A percentile compares a stretch with the other conserved stretches of the same genome.
phyloP scores from a whole-genome alignment of 441 rosid species.

The Adansonia rubrostipa region DNA sequence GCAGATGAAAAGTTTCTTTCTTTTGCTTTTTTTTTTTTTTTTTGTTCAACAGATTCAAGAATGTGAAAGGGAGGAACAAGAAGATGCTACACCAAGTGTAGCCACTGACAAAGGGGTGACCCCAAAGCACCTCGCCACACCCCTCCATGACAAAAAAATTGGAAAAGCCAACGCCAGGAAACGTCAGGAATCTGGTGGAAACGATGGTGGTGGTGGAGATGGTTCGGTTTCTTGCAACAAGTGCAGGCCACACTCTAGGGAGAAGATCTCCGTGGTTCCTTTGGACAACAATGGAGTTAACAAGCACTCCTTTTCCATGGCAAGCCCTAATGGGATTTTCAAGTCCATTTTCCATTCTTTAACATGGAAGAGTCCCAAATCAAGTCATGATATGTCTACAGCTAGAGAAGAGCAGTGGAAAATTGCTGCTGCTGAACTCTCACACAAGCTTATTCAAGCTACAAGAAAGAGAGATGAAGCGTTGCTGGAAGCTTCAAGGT shows the following conservation, averaged over 20 bases:
- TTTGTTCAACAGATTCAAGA: constrained; percentile 70
- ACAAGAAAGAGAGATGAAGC: constrained; percentile 92
- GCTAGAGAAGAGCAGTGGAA: constrained; percentile 83
- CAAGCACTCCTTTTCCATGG: constrained; percentile 49
- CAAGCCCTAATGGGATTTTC: constrained; percentile 81
- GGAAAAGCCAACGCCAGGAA: constrained; percentile 47
- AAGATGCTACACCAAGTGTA: constrained; percentile 50
- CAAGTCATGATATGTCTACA: constrained; percentile 31
- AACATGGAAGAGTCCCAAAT: constrained; percentile 67
- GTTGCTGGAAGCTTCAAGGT: constrained; percentile 70
- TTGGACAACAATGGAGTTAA: constrained; percentile 51
- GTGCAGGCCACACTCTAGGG: constrained; percentile 82
- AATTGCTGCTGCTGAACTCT: constrained; percentile 75
- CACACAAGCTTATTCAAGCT: constrained; percentile 79
- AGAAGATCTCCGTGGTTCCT: constrained; percentile 86
- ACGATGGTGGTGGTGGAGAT: constrained; percentile 32
- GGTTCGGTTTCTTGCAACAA: constrained; percentile 79
- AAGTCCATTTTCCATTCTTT: constrained; percentile 72
- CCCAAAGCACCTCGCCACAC: constrained; percentile 58
- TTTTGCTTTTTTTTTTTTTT: background rate
- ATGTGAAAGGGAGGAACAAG: constrained; percentile 57
- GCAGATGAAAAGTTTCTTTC: constrained; percentile 5
- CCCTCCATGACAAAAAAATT: constrained; percentile 56
- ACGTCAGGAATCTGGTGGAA: constrained; percentile 38
- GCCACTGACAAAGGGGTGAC: constrained; percentile 34